Evolutionary conservation across 768 basidiomycete species (phyloP).

Genomic region (Mycena albidolilacea): DNA sequence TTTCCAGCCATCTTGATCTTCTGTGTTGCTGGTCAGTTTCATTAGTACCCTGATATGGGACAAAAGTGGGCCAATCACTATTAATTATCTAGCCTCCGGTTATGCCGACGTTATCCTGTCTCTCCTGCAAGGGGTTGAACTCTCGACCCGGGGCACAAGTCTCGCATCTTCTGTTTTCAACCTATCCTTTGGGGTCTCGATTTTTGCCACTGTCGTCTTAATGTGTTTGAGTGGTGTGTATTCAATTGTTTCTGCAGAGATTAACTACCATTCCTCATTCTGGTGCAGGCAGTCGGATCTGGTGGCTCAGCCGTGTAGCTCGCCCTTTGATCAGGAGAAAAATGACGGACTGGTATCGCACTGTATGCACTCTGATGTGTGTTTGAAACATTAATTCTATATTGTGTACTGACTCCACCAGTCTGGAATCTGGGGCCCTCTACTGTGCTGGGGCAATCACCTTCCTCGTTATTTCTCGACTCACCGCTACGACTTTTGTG

Average conservation of each 20-base stretch:
- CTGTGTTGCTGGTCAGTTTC: neutral
- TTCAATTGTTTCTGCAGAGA: no score
- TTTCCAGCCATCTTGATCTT: no score
- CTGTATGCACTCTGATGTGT: no score
- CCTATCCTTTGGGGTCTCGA: neutral
- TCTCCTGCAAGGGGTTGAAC: neutral
- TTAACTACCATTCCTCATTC: no score
- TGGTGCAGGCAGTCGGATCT: conserved; percentile 2
- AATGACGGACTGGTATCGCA: neutral
- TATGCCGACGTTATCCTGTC: neutral
- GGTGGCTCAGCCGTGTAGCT: neutral
- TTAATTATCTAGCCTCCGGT: neutral
- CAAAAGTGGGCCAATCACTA: neutral
- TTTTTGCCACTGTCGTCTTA: neutral
- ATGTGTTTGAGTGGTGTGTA: conserved; percentile 2
- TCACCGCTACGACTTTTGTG: no score
- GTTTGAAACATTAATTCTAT: no score
- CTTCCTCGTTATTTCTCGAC: no score
- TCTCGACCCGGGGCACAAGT: neutral
- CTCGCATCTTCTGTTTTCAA: neutral
- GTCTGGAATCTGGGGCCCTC: no score
- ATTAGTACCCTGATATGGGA: neutral
- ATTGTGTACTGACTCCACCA: no score
- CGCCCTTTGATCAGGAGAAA: neutral
- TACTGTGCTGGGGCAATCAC: no score